phyloP scores from a whole-genome alignment of 164 flowering plant genomes.

The Vitis labrusca region DNA sequence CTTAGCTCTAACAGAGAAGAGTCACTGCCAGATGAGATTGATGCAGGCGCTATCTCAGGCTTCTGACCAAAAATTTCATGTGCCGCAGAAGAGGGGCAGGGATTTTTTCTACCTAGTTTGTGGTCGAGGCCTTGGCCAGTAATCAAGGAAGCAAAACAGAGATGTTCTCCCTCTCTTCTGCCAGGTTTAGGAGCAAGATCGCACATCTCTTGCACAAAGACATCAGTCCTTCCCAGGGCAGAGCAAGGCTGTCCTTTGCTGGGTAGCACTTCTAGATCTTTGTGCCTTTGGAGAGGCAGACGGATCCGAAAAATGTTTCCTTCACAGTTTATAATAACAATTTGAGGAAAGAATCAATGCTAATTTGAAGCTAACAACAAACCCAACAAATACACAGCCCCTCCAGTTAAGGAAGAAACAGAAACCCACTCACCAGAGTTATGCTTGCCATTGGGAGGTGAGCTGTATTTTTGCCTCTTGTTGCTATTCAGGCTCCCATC shows the following conservation, averaged over 20 bases:
- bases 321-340: conserved; percentile 20
- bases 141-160: conserved; percentile 9
- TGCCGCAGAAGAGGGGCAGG: neutral
- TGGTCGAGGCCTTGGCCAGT: neutral
- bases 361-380: conserved; percentile 17
- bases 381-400: conserved; percentile 23
- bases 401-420: conserved; percentile 13
- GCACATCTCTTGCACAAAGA: conserved; percentile 3
- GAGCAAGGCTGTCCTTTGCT: conserved; percentile 18
- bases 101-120: neutral
- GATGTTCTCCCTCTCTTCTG: conserved; percentile 3
- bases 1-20: conserved; percentile 1
- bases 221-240: conserved; percentile 13
- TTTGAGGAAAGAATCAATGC: conserved; percentile 17
- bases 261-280: conserved; percentile 20
- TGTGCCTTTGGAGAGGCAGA: conserved; percentile 28
- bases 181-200: conserved; percentile 12
- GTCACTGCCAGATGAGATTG: conserved; percentile 1
- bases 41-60: neutral
- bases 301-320: conserved; percentile 28
- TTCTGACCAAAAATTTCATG: neutral
- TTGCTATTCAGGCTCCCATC: conserved; percentile 22
- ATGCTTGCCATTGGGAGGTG: conserved; percentile 3
- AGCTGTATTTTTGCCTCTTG: conserved; percentile 18
- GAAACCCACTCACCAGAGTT: conserved; percentile 21